Conservation (phyloP, 2,329 filamentous ascomycete species). For the Phialemoniopsis sp. region DNA sequence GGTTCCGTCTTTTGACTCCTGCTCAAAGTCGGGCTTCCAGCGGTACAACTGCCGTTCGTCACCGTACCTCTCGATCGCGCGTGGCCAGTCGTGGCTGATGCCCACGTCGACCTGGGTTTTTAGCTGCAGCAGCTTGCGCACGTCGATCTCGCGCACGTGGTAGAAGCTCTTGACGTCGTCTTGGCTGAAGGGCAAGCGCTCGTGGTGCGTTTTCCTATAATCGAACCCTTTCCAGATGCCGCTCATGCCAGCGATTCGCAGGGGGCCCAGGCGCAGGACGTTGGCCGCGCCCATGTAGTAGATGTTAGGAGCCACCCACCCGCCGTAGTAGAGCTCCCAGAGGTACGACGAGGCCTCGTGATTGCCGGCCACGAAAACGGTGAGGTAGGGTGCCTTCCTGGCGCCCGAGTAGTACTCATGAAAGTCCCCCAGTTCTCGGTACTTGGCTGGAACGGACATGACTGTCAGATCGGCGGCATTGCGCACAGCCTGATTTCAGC, state of each 20-base stretch:
- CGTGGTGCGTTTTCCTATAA: constrained; percentile 78
- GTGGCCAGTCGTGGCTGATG: constrained; percentile 94
- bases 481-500: constrained; percentile 63
- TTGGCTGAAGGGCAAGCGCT: constrained; percentile 77
- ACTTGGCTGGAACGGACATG: constrained; percentile 88
- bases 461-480: constrained; percentile 84
- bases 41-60: constrained; percentile 64
- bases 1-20: constrained; percentile 70
- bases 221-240: constrained; percentile 94
- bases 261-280: constrained; percentile 74
- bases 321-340: constrained; percentile 91
- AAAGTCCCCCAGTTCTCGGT: constrained; percentile 85
- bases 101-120: constrained; percentile 88
- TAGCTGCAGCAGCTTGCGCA: constrained; percentile 82
- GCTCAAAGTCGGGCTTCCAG: constrained; percentile 69
- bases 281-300: constrained; percentile 96
- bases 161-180: constrained; percentile 81
- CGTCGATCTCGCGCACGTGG: constrained; percentile 83
- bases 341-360: constrained; percentile 90
- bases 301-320: constrained; percentile 95
- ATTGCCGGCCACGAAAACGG: constrained; percentile 90
- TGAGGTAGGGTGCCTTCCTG: constrained; percentile 77
- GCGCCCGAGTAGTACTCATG: constrained; percentile 86
- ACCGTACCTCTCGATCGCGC: constrained; percentile 74
- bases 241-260: constrained; percentile 85